Evolutionary conservation across 345 rosid genomes (phyloP).

Genomic region (Abelmoschus esculentus): DNA sequence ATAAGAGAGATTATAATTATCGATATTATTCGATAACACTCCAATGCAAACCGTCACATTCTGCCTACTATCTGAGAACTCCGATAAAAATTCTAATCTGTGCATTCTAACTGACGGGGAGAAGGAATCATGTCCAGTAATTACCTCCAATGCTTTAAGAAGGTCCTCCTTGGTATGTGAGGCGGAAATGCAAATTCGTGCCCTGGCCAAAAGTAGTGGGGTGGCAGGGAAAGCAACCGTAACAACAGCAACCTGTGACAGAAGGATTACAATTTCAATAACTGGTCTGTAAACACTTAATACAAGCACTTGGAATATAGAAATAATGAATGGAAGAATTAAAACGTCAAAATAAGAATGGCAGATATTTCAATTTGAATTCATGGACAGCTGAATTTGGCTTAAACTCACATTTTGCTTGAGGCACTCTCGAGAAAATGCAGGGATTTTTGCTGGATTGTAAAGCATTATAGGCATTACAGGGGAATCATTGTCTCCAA

Average conservation of each 20-base stretch:
- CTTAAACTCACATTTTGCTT: slow-evolving; percentile 46
- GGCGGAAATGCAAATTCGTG: slow-evolving; percentile 62
- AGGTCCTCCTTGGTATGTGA: slow-evolving; percentile 55
- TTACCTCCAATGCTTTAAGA: slow-evolving; percentile 52
- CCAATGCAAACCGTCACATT: not conserved
- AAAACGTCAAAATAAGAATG: not conserved
- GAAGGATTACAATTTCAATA: slow-evolving; percentile 6
- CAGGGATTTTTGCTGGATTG: slow-evolving; percentile 92
- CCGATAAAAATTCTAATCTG: not conserved
- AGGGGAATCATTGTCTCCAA: slow-evolving; percentile 96
- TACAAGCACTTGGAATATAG: not conserved
- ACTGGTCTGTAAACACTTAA: not conserved
- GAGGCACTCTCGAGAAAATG: slow-evolving; percentile 90
- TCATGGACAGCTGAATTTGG: not conserved
- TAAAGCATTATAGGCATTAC: slow-evolving; percentile 98
- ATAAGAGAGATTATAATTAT: not conserved
- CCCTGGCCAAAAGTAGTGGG: slow-evolving; percentile 61
- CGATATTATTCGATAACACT: not conserved
- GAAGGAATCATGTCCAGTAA: not conserved
- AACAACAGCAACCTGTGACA: slow-evolving; percentile 38
- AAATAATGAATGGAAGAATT: not conserved
- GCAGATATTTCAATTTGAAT: not conserved
- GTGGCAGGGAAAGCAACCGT: slow-evolving; percentile 49
- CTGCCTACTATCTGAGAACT: not conserved
- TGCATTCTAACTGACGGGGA: not conserved